Conservation (phyloP, 139 green algal genomes). For the Deuterostichococcus epilithicus region DNA sequence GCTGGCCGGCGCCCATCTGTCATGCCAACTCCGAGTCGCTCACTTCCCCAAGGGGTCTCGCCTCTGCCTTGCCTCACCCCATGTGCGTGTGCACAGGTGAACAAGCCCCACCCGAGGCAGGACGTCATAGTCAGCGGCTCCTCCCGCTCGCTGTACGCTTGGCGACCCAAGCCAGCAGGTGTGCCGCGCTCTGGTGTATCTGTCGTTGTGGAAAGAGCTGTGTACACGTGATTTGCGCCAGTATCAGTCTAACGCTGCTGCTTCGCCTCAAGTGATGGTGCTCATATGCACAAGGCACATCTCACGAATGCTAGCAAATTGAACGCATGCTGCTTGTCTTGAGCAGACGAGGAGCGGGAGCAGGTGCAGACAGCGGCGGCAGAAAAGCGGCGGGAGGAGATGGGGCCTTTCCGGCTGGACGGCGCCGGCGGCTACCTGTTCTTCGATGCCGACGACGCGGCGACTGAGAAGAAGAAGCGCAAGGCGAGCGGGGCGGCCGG, state of each 20-base stretch:
- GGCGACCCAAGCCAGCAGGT: conserved; percentile 20
- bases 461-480: conserved; percentile 10
- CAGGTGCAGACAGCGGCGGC: not conserved
- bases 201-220: not conserved
- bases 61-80: too few species aligned
- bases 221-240: not conserved
- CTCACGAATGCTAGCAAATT: not conserved
- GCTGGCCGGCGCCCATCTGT: too few species aligned
- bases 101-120: conserved; percentile 72
- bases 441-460: conserved; percentile 31
- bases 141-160: conserved; percentile 41
- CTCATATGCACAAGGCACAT: not conserved
- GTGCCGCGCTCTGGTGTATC: not conserved
- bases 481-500: conserved; percentile 3
- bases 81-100: conserved; percentile 48
- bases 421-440: conserved; percentile 18
- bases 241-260: not conserved
- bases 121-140: conserved; percentile 60
- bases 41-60: too few species aligned
- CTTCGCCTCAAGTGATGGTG: not conserved
- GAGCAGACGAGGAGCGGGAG: conserved; percentile 6
- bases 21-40: too few species aligned
- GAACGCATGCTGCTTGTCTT: not conserved
- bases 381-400: not conserved
- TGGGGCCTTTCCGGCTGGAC: not conserved